A percentile compares a stretch with the other conserved stretches of the same genome.
phyloP scores from a whole-genome alignment of 257 asterid genomes.

The Gardenia jasminoides region DNA sequence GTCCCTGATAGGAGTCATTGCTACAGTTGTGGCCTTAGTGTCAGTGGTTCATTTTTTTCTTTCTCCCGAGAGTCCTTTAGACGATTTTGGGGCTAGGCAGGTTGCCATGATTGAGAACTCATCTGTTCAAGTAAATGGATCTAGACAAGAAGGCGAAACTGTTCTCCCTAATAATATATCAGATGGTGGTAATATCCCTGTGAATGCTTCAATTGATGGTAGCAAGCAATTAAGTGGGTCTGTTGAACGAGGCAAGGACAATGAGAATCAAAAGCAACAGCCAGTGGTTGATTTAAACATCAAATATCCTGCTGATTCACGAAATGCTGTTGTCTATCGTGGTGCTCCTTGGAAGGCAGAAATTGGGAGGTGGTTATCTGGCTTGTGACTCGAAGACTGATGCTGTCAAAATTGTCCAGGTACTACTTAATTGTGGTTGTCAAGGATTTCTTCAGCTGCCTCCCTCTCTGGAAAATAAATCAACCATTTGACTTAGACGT shows the following conservation, averaged over 20 bases:
- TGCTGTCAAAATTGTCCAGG: conserved; percentile 69
- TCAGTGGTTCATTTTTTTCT: conserved; percentile 72
- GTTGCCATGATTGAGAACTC: conserved; percentile 30
- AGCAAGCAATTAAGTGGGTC: conserved; percentile 21
- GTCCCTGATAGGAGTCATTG: conserved; percentile 63
- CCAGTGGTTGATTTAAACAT: conserved; percentile 47
- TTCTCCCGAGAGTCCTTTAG: conserved; percentile 58
- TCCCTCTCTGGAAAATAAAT: neutral
- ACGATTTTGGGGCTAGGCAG: conserved; percentile 48
- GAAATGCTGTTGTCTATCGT: conserved; percentile 63
- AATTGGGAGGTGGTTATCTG: conserved; percentile 88
- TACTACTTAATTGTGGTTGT: conserved; percentile 23
- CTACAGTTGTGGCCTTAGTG: conserved; percentile 61
- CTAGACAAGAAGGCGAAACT: conserved; percentile 17
- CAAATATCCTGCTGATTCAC: conserved; percentile 61
- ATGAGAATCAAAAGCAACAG: conserved; percentile 21
- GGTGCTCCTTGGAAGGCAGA: conserved; percentile 93
- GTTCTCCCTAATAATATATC: conserved; percentile 11
- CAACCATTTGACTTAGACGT: neutral
- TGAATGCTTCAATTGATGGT: conserved; percentile 20
- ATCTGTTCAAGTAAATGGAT: conserved; percentile 47
- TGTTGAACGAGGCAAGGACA: conserved; percentile 25
- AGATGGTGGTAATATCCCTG: conserved; percentile 12
- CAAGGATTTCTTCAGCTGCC: neutral
- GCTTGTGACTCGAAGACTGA: conserved; percentile 50